Evolutionary conservation across 1,139 yeast species (phyloP), one percentile per base, ranked within the genome.

Genomic region (Suhomyces maxii): DNA sequence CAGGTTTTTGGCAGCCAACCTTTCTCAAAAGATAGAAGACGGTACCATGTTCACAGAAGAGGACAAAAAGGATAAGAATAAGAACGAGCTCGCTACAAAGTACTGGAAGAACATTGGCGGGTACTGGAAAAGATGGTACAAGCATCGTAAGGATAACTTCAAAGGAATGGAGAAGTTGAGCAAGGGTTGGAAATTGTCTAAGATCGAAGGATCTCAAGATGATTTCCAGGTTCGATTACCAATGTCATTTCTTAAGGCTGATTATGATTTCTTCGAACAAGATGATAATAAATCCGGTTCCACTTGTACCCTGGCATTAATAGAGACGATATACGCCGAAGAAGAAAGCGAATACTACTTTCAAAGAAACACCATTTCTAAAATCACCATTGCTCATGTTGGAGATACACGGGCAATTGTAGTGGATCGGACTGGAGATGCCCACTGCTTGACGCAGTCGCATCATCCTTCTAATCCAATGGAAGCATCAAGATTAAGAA

Each of bases 341-440:
- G 60, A 59, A 14, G 66, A 62, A 30, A 63, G 60, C 44, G 77
- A 71, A 35, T 83, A 78, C 57, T 90, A 79, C 68, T 93, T 93
- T 73, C 82, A 84, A 53, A 79, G 84, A 14, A 72, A 76, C 25
- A 84, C 89, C n/a, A 71, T 87, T 13, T 77, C 89, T 30, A 83
- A 83, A 56, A 66, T 93, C 36, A 78, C 89, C 1, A 80, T 91
- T 23, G 93, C 95, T 1, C 99, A 93, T 62, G 85, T 91, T n/a
- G 99, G 99, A 3, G 99, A 93, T 61, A 88, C 97, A 3, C 78
- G 89, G 53, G 91, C 96, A n/a, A 78, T 93, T 6, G 59, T 93
- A 25, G 88, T 90, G 51, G 95, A 86, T 60, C 77, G 76, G 48
- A 68, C 75, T 49, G 98, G 99, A 2, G 71, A 79, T 38, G 96